A percentile compares a stretch with the other conserved stretches of the same genome.
phyloP scores from a whole-genome alignment of 352 stramenopile genomes.

The Pythium pectinolyticum region DNA sequence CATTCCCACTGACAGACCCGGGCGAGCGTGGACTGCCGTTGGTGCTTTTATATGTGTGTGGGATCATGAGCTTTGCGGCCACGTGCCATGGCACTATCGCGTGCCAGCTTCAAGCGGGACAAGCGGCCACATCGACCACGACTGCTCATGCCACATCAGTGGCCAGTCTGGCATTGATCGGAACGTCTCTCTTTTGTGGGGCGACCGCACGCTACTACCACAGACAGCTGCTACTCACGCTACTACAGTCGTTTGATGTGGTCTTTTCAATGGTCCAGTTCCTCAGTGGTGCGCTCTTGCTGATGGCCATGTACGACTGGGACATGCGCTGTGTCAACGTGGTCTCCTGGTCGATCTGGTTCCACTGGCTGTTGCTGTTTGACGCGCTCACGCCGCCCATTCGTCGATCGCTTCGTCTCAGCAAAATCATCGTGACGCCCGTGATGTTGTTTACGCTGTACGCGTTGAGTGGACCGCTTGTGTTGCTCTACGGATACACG shows the following conservation, averaged over 20 bases:
- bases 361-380: slow-evolving; percentile 45
- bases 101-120: slow-evolving; percentile 11
- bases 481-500: slow-evolving; percentile 32
- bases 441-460: slow-evolving; percentile 31
- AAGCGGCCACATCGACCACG: no score
- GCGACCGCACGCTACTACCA: slow-evolving; percentile 26
- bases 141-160: no score
- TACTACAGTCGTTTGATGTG: slow-evolving; percentile 31
- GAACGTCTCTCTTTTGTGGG: slow-evolving; percentile 18
- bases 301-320: slow-evolving; percentile 42
- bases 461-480: slow-evolving; percentile 15
- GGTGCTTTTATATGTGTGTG: slow-evolving; percentile 15
- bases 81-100: slow-evolving; percentile 17
- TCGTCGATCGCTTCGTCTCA: slow-evolving; percentile 24
- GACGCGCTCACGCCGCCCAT: slow-evolving; percentile 45
- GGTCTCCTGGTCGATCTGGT: slow-evolving; percentile 47
- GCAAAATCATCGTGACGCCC: slow-evolving; percentile 23
- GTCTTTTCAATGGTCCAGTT: slow-evolving; percentile 32
- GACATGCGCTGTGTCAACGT: slow-evolving; percentile 33
- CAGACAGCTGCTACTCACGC: slow-evolving; percentile 16
- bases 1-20: slow-evolving; percentile 6
- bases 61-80: slow-evolving; percentile 18
- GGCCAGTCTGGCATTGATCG: no score
- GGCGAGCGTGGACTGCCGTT: not conserved
- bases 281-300: slow-evolving; percentile 12